phyloP scores from a whole-genome alignment of 2,329 filamentous ascomycete genomes.

The Diaporthe capsici region DNA sequence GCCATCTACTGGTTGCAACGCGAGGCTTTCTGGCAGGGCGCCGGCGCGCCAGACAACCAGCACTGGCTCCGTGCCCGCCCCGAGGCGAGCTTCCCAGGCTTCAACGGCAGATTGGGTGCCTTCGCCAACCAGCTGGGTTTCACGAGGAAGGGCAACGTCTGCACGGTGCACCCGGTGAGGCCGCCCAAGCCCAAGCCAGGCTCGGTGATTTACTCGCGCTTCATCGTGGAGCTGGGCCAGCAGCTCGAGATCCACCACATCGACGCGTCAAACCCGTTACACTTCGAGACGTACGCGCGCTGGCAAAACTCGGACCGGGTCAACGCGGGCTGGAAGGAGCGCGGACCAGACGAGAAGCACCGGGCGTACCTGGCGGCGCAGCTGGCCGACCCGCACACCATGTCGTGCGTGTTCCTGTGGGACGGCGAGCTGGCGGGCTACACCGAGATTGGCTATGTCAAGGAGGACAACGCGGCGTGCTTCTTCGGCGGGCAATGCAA shows the following conservation, averaged over 20 bases:
- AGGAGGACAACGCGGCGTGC: constrained; percentile 49
- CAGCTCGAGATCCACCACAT: constrained; percentile 46
- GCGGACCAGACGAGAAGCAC: constrained; percentile 48
- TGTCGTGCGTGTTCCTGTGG: constrained; percentile 50
- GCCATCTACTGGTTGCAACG: constrained; percentile 43
- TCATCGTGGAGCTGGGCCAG: constrained; percentile 47
- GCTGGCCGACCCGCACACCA: constrained; percentile 47
- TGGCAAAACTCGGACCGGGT: constrained; percentile 50
- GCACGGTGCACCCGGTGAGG: constrained; percentile 48
- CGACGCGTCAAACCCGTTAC: constrained; percentile 45
- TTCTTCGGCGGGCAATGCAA: constrained; percentile 49
- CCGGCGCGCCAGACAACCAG: constrained; percentile 47
- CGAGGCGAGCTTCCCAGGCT: constrained; percentile 47
- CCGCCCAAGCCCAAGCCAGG: constrained; percentile 47
- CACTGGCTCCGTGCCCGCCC: constrained; percentile 46
- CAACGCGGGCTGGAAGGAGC: constrained; percentile 48
- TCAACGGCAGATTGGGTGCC: constrained; percentile 45
- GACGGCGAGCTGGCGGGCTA: constrained; percentile 48
- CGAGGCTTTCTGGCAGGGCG: constrained; percentile 45
- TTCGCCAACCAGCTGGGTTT: constrained; percentile 48
- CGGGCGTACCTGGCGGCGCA: constrained; percentile 46
- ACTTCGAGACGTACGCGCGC: constrained; percentile 46
- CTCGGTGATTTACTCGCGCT: constrained; percentile 47
- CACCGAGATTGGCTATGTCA: constrained; percentile 48
- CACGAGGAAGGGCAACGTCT: constrained; percentile 48